A percentile compares a stretch with the other conserved stretches of the same genome.
Evolutionary conservation across 768 basidiomycete species (phyloP).

Genomic region (Gyrodon lividus): DNA sequence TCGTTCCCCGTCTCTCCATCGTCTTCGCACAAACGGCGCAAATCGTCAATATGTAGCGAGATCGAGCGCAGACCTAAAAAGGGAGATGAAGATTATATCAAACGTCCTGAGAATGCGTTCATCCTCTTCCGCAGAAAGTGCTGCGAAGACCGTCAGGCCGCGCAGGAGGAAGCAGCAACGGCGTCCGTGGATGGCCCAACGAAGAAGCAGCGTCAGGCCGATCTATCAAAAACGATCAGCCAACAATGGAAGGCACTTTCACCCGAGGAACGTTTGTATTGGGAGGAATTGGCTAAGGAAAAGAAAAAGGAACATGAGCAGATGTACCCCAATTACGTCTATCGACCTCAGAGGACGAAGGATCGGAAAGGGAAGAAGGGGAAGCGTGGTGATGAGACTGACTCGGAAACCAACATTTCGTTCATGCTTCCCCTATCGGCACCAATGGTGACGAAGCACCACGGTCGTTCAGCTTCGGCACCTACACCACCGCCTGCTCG

Average conservation of each 20-base stretch:
- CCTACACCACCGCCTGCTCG: conserved; percentile 65
- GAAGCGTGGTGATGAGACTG: conserved; percentile 39
- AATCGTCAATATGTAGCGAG: conserved; percentile 45
- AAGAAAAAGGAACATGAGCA: conserved; percentile 78
- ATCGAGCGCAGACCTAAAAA: conserved; percentile 52
- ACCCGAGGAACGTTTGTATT: conserved; percentile 63
- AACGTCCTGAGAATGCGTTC: conserved; percentile 82
- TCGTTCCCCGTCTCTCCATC: conserved; percentile 35
- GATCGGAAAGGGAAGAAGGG: conserved; percentile 49
- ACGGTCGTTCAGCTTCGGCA: conserved; percentile 50
- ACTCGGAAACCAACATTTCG: conserved; percentile 54
- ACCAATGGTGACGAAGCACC: conserved; percentile 40
- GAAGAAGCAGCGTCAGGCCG: conserved; percentile 77
- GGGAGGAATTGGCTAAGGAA: conserved; percentile 77
- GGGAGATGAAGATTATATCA: conserved; percentile 82
- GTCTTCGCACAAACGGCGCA: conserved; percentile 50
- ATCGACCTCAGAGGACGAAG: conserved; percentile 63
- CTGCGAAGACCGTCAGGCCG: conserved; percentile 67
- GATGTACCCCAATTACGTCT: conserved; percentile 76
- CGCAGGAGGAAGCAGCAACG: conserved; percentile 45
- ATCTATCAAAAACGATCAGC: conserved; percentile 80
- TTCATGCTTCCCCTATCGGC: conserved; percentile 41
- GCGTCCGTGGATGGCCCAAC: conserved; percentile 34
- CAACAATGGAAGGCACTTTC: conserved; percentile 75
- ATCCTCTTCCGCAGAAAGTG: conserved; percentile 81